A percentile compares a stretch with the other conserved stretches of the same genome.
Conservation (phyloP, 2,329 filamentous ascomycete genomes). For the Fusarium illudens region DNA sequence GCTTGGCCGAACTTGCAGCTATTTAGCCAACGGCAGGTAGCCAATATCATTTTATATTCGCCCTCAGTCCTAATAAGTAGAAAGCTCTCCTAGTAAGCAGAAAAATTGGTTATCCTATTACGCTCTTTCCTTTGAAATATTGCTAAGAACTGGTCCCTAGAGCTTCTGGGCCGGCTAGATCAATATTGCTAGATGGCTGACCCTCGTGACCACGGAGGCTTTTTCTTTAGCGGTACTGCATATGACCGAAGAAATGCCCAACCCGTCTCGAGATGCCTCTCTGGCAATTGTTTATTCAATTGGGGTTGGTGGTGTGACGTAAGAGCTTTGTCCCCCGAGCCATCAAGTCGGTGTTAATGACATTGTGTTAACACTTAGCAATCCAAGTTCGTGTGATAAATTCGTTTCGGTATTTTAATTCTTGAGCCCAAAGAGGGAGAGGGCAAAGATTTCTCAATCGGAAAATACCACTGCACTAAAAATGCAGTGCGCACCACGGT, state of each 20-base stretch:
- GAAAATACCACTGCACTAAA: too few species aligned
- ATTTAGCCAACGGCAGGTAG: conserved; percentile 35
- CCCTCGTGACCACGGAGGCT: conserved; percentile 53
- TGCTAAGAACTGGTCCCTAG: conserved; percentile 32
- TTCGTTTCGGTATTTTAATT: too few species aligned
- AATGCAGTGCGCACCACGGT: too few species aligned
- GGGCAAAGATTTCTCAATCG: too few species aligned
- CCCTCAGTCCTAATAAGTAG: conserved; percentile 51
- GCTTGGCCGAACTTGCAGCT: conserved; percentile 33
- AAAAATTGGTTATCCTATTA: not conserved
- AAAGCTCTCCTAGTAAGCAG: conserved; percentile 46
- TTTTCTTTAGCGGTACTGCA: conserved; percentile 57
- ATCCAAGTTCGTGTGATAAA: too few species aligned
- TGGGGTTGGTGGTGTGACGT: conserved; percentile 53
- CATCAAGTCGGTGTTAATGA: too few species aligned
- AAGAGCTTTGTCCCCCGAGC: conserved; percentile 31
- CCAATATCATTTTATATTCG: conserved; percentile 56
- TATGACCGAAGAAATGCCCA: conserved; percentile 58
- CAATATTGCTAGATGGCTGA: conserved; percentile 56
- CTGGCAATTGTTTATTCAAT: conserved; percentile 52
- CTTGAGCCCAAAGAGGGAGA: too few species aligned
- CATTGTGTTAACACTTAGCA: too few species aligned
- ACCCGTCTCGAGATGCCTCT: conserved; percentile 51
- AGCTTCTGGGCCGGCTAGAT: conserved; percentile 57
- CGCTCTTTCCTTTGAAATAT: too few species aligned